Percentiles rank a stretch among this genome's conserved stretches.
These are phyloP conservation scores for Penicillium sp. DNA, from an alignment of 2,329 filamentous ascomycete species.

Conservation along the genomic window DNA sequence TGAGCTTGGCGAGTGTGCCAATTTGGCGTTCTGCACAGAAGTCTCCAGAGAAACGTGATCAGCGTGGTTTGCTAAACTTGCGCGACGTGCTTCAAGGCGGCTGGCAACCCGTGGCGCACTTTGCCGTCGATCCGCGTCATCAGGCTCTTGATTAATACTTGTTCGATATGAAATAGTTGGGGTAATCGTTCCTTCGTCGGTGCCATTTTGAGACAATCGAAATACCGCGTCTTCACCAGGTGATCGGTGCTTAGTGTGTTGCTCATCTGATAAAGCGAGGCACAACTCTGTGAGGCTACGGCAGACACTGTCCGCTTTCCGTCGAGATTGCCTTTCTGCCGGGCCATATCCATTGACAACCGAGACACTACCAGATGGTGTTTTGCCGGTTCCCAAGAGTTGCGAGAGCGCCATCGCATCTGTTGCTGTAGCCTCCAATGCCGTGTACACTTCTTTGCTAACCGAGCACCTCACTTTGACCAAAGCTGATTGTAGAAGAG, in stretches of 20 bases:
- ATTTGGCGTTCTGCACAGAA: constrained; percentile 15
- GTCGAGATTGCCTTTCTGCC: constrained; percentile 82
- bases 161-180: constrained; percentile 42
- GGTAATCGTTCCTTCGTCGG: constrained; percentile 32
- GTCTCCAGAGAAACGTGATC: constrained; percentile 22
- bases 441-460: constrained; percentile 72
- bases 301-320: constrained; percentile 92
- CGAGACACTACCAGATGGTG: constrained; percentile 54
- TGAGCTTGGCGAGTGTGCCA: constrained; percentile 21
- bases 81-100: constrained; percentile 47
- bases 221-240: constrained; percentile 33
- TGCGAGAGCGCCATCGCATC: constrained; percentile 81
- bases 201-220: constrained; percentile 30
- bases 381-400: constrained; percentile 75
- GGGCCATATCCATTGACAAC: constrained; percentile 43
- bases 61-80: constrained; percentile 38
- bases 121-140: constrained; percentile 33
- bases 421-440: constrained; percentile 78
- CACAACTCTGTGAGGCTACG: constrained; percentile 91
- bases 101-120: constrained; percentile 35
- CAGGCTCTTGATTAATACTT: constrained; percentile 45
- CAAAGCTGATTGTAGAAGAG: constrained; percentile 79
- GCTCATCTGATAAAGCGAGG: constrained; percentile 75
- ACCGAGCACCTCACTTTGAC: constrained; percentile 75
- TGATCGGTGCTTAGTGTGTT: constrained; percentile 36